Base-by-base conservation (phyloP, 2,329 filamentous ascomycete species). In the Mollisia scopiformis region DNA sequence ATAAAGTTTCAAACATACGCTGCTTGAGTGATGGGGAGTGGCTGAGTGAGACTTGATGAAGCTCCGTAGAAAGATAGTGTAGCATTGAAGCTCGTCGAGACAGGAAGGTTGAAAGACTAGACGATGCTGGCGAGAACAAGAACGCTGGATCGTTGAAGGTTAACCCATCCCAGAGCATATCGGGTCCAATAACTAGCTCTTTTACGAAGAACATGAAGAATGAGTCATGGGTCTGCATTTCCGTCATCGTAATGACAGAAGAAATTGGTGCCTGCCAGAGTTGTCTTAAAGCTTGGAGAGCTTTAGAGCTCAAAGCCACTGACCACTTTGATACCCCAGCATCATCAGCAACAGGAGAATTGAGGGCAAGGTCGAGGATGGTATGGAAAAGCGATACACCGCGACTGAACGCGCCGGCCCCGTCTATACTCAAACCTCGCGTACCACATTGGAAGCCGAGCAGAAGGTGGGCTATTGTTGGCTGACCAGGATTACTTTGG, bases 401-500 rank as follows among this genome's bases (percentile, higher is more conserved):
- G 16, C 84, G 80, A 13, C 88, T 84, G 74, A 97, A 96, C 2
- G 90, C 77, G 51, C 92, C 85, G 28, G 87, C 84, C 1, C 86
- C 78, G 54, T 89, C 83, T 31, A 95, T 79, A 25, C 86, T 86
- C 2, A 98, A 79, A 10, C 84, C 83, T 64, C 87, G 88, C 35
- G 89, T 85, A 46, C 87, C 85, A 69, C 92, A 96, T 58, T 84
- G 84, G 74, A 99, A 97, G 0, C 95, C 95, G 5, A 99, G 85
- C 1, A 99, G 80, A 49, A 96, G 82, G 74, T 99, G 96, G 0
- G 94, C 95, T 67, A 99, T 88, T 1, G 90, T 96, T 4, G 95
- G 93, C 68, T 88, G 86, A 68, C 89, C 85, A 1, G 90, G 88
- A 27, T 88, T 89, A 33, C 89, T 87, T 57, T 85, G 83, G 2